Base-by-base conservation (phyloP, 805 yeast genomes). In the Barnettozyma siamensis region DNA sequence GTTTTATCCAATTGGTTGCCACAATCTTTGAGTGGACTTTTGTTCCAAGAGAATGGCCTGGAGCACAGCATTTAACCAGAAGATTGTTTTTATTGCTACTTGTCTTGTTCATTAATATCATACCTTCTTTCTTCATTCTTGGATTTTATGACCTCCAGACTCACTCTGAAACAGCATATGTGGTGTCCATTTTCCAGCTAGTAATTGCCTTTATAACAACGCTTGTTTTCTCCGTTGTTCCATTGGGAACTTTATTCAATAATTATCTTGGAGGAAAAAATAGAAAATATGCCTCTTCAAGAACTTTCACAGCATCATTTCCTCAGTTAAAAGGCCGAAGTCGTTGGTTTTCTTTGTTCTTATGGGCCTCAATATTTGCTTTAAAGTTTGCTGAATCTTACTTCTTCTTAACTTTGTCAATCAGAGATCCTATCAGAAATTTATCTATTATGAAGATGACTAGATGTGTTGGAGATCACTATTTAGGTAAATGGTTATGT, bases 371-470 rank as follows among this genome's bases (percentile, higher is more conserved):
- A 1, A 80, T 86, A 0, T 83, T 84, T 49, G 45, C 69, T 5
- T 78, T 85, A 1, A 86, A 86, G 55, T 80, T 79, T 49, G 53
- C 76, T 26, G 95, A 86, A 57, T 85, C 94, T 0, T 86, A 86
- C 58, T 83, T 83, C 60, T 86, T 83, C 52, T 65, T 86, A 48
- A 81, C 91, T 0, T 64, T 83, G 37, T 82, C 93, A 3, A 62
- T 86, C 33, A 70, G 80, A 46, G 94, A 83, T 50, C 88, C 94
- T 0, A 68, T 85, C 3, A 65, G 91, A 44, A 89, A 81, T 44
- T 65, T 86, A 33, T 73, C 80, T 15, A 64, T 73, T 2, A 72
- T 83, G 72, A 67, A 65, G 30, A 63, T 80, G 59, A 63, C 68
- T 2, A 62, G 75, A 39, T 86, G 94, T 58, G 63, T 67, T n/a